phyloP scores from a whole-genome alignment of 176 grass and related monocot species.

The Cenchrus fungigraminus region DNA sequence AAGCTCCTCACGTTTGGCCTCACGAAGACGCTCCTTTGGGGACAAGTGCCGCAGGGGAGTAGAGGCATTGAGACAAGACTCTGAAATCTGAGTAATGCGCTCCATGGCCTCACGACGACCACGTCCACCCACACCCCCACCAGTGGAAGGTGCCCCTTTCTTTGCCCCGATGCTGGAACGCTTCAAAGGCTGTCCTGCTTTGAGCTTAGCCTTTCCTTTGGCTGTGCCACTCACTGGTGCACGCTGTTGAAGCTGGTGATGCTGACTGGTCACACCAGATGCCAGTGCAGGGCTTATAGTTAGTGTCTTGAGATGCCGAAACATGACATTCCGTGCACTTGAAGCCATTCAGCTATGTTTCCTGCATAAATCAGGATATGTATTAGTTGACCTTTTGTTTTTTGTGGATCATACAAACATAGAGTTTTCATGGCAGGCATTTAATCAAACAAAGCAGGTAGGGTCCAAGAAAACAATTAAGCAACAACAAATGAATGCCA shows the following conservation, averaged over 20 bases:
- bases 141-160: conserved; percentile 46
- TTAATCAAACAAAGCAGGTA: neutral
- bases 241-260: conserved; percentile 55
- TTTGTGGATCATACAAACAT: neutral
- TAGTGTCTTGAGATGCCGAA: conserved; percentile 35
- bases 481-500: neutral
- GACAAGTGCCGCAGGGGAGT: conserved; percentile 67
- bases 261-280: conserved; percentile 30
- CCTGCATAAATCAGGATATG: conserved; percentile 21
- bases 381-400: neutral
- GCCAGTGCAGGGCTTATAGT: conserved; percentile 6
- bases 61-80: conserved; percentile 69
- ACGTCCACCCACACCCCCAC: conserved; percentile 28
- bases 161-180: conserved; percentile 53
- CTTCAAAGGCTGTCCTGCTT: conserved; percentile 56
- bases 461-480: neutral
- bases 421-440: neutral
- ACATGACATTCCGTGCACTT: conserved; percentile 20
- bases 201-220: conserved; percentile 82
- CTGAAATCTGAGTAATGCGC: conserved; percentile 61
- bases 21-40: conserved; percentile 59
- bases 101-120: conserved; percentile 59
- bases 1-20: conserved; percentile 83
- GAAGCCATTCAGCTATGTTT: conserved; percentile 21
- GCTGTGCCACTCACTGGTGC: conserved; percentile 69